Base-by-base conservation (phyloP, 179 eudicot genomes). In the Silene vulgaris region DNA sequence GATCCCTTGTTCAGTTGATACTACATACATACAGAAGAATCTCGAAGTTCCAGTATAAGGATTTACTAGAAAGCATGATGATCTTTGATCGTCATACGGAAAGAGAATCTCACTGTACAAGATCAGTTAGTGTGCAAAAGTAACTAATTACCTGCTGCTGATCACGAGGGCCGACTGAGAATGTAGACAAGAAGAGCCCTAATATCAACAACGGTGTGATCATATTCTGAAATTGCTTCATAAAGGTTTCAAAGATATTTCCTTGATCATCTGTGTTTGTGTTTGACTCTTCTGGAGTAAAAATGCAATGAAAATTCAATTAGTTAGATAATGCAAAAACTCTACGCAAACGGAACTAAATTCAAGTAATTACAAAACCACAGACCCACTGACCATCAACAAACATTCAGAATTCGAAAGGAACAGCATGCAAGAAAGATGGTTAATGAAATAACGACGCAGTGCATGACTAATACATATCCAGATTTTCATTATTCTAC, bases 271-370 rank as follows among this genome's bases (percentile, higher is more conserved):
- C 90, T 0, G 89, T 75, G 67, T 83, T 84, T 71, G 89, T 83
- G 73, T 78, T 84, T 72, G 89, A 83, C 28, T 90, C 93, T 80
- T 90, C 97, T 91, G 88, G 54, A 48, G 52, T 72, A 60, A n/a
- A n/a, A 57, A 32, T 16, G 2, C 30, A 73, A 32, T 60, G 8
- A 32, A 73, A 12, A 60, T 60, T 9, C 0, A 37, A 35, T 17
- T 19, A 11, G 23, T 32, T 35, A 60, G 6, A 37, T 4, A 56
- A 73, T 60, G 21, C 30, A 59, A 61, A 30, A 19, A 16, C 17
- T 72, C 30, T 5, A 3, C 16, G 16, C 9, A 12, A 71, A 26
- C 48, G 11, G 35, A 4, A 5, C 4, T 30, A 48, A 59, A 29
- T 8, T 5, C 13, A 23, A 72, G 2, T 17, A 14, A 54, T 54